Conservation (phyloP, 2,329 filamentous ascomycete genomes). For the Blumeria hordei region DNA sequence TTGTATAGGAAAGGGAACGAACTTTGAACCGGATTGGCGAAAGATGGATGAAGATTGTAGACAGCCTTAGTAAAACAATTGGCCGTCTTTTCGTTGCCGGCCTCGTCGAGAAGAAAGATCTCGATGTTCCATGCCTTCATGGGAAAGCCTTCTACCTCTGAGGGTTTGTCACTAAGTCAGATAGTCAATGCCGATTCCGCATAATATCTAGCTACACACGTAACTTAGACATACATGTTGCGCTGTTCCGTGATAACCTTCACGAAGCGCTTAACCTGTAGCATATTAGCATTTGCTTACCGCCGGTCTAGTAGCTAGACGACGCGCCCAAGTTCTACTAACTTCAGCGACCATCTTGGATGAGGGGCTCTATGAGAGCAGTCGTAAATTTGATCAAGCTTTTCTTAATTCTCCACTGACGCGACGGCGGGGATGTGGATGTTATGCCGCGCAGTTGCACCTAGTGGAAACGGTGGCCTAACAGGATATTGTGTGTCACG, state of each 20-base stretch:
- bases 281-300: background rate
- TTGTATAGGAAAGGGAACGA: constrained; percentile 17
- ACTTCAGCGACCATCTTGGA: constrained; percentile 15
- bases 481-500: too few species aligned
- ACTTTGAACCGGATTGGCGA: constrained; percentile 72
- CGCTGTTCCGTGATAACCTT: constrained; percentile 85
- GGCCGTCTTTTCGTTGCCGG: constrained; percentile 62
- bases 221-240: constrained; percentile 23
- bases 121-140: constrained; percentile 84
- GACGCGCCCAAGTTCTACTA: constrained; percentile 3
- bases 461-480: too few species aligned
- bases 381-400: too few species aligned
- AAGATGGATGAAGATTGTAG: constrained; percentile 86
- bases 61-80: constrained; percentile 76
- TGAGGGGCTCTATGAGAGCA: background rate
- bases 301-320: too few species aligned
- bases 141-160: constrained; percentile 66
- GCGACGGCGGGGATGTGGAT: too few species aligned
- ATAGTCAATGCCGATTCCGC: background rate
- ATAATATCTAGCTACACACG: background rate
- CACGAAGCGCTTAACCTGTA: constrained; percentile 56
- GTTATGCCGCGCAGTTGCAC: too few species aligned
- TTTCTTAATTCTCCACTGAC: too few species aligned
- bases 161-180: constrained; percentile 45
- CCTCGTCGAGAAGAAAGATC: constrained; percentile 62